A percentile compares a stretch with the other conserved stretches of the same genome.
Evolutionary conservation across 2,329 filamentous ascomycete species (phyloP).

Genomic region (Chaetothyriales sp.): DNA sequence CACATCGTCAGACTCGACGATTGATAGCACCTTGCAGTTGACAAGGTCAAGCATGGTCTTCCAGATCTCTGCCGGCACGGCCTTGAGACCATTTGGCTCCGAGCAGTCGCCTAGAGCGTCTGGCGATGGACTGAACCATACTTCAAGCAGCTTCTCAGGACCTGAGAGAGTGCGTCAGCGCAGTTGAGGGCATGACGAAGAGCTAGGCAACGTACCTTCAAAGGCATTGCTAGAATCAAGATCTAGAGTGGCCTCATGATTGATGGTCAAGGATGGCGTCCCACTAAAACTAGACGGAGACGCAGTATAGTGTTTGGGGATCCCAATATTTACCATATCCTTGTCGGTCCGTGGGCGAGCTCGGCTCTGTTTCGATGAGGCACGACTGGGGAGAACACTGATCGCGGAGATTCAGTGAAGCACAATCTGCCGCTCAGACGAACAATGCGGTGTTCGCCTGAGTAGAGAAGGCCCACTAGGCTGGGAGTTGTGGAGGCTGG

Average conservation of each 20-base stretch:
- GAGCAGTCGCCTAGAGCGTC: slow-evolving; percentile 54
- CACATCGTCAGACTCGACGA: slow-evolving; percentile 81
- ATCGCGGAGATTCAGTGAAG: slow-evolving; percentile 49
- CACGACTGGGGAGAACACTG: slow-evolving; percentile 9
- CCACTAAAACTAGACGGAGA: slow-evolving; percentile 62
- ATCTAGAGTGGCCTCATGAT: slow-evolving; percentile 82
- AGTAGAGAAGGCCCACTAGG: slow-evolving; percentile 92
- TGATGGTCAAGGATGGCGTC: slow-evolving; percentile 87
- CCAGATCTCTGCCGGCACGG: slow-evolving; percentile 71
- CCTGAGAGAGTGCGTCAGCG: slow-evolving; percentile 33
- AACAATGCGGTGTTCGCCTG: slow-evolving; percentile 85
- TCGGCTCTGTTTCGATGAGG: background rate
- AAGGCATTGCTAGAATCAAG: slow-evolving; percentile 93
- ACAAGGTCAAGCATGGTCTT: slow-evolving; percentile 95
- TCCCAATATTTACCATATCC: slow-evolving; percentile 74
- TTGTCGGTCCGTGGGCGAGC: slow-evolving; percentile 13
- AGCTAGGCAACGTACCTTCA: slow-evolving; percentile 48
- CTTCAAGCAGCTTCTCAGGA: slow-evolving; percentile 93
- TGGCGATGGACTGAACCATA: slow-evolving; percentile 85
- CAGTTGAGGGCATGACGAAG: background rate
- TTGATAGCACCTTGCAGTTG: slow-evolving; percentile 94
- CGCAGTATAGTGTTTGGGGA: slow-evolving; percentile 66
- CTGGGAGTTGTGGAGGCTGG: slow-evolving; percentile 53
- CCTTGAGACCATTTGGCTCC: slow-evolving; percentile 66
- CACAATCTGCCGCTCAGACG: slow-evolving; percentile 97